Percentiles rank a stretch among this genome's conserved stretches.
phyloP scores from a whole-genome alignment of 2,329 filamentous ascomycete genomes.

The Microcyclosporella mali region DNA sequence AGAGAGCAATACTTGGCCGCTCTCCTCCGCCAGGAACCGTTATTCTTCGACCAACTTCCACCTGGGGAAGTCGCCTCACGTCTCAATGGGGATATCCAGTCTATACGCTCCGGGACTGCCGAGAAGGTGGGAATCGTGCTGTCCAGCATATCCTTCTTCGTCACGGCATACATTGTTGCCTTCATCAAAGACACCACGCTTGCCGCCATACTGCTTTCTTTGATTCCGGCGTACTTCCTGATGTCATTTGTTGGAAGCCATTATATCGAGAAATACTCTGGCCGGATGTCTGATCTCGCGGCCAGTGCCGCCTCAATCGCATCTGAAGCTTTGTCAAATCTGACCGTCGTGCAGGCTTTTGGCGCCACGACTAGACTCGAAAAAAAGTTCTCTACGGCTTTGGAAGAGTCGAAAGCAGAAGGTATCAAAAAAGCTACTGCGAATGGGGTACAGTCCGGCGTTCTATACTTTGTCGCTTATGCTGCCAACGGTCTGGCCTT shows the following conservation, averaged over 20 bases:
- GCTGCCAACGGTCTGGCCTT: slow-evolving; percentile 43
- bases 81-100: slow-evolving; percentile 36
- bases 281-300: slow-evolving; percentile 33
- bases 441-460: slow-evolving; percentile 38
- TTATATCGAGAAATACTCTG: slow-evolving; percentile 36
- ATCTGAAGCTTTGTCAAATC: slow-evolving; percentile 41
- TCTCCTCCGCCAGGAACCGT: too few relatives aligned
- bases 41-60: too few relatives aligned
- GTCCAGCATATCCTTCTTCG: slow-evolving; percentile 41
- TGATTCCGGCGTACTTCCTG: slow-evolving; percentile 44
- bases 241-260: slow-evolving; percentile 40
- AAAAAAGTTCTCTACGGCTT: slow-evolving; percentile 32
- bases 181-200: slow-evolving; percentile 40
- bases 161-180: slow-evolving; percentile 41
- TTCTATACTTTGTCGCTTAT: slow-evolving; percentile 42
- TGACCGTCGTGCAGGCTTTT: slow-evolving; percentile 46
- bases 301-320: slow-evolving; percentile 41
- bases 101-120: slow-evolving; percentile 38
- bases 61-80: too few relatives aligned
- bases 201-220: slow-evolving; percentile 40
- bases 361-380: slow-evolving; percentile 37
- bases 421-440: slow-evolving; percentile 38
- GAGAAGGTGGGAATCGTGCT: slow-evolving; percentile 45
- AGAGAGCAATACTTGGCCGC: too few relatives aligned
- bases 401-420: slow-evolving; percentile 32